Evolutionary conservation across 441 rosid species (phyloP), one percentile per base, ranked within the genome.

Genomic region (Isatis lusitanica): DNA sequence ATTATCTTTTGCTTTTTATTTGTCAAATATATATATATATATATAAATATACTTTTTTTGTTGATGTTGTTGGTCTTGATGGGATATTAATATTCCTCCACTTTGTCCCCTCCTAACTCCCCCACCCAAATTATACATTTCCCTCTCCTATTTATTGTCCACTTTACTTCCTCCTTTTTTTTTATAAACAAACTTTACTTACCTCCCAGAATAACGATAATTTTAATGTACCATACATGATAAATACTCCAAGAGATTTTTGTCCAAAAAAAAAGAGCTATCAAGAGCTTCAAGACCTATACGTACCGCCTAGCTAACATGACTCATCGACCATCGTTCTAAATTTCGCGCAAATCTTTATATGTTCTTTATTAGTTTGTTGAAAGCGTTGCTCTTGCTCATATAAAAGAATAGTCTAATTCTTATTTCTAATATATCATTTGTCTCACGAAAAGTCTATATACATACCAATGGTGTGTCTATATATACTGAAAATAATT

Each of bases 101-200:
- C 68, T 80, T 66, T 76, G 77, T 77, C 71, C 72, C 78, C 78
- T 76, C 70, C 78, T 58, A 69, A 76, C 51, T 36, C 66, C 71
- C 68, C 73, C 56, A 69, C 63, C 69, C 57, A 56, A 66, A 31
- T 78, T 69, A 35, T 73, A 67, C 80, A 65, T 65, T 55, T 76
- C 21, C 58, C 47, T 58, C 17, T 42, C 57, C 17, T 58, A 50
- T 65, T 71, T 65, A 76, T 50, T 58, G 57, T 58, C 72, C 67
- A 64, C 68, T 76, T 76, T 58, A 59, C 63, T 66, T 58, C 39
- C 66, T 9, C 8, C 10, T 38, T 38, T 38, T 38, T 38, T 12
- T 38, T 38, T 36, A 36, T 36, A 36, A 36, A 2, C 12, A 36
- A 9, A 59, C 68, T 74, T 66, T 50, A 65, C 63, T 70, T 64